These are phyloP conservation scores for Pseudonitzschia pungens DNA, from an alignment of 108 stramenopile species.

Conservation along the genomic window DNA sequence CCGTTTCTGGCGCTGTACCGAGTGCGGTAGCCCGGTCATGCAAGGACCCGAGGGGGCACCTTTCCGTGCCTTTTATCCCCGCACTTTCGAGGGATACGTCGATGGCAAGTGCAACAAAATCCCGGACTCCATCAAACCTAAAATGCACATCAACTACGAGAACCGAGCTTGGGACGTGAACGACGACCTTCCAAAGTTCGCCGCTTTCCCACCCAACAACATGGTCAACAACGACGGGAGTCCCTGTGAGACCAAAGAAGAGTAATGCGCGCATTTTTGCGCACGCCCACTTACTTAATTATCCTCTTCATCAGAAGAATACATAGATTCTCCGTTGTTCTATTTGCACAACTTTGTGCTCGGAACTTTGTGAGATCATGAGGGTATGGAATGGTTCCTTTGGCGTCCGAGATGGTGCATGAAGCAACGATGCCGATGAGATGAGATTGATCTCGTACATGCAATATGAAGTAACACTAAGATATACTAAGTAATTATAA, in stretches of 20 bases:
- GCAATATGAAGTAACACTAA: too few relatives aligned
- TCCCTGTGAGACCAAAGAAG: not conserved
- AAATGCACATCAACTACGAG: conserved; percentile 14
- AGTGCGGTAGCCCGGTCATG: not conserved
- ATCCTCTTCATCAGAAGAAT: too few relatives aligned
- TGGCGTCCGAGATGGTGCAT: too few relatives aligned
- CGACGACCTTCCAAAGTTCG: conserved; percentile 14
- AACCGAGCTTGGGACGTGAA: conserved; percentile 5
- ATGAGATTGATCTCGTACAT: too few relatives aligned
- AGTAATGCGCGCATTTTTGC: too few relatives aligned
- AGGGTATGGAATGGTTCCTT: too few relatives aligned
- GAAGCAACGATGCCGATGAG: too few relatives aligned
- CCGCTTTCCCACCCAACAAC: not conserved
- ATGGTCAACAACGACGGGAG: conserved; percentile 11
- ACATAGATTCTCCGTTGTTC: too few relatives aligned
- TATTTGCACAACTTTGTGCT: too few relatives aligned
- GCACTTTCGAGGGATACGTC: conserved; percentile 3
- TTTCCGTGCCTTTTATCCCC: conserved; percentile 4
- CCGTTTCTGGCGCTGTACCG: not conserved
- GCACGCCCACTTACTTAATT: too few relatives aligned
- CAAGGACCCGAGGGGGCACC: conserved; percentile 6
- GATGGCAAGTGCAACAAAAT: conserved; percentile 6
- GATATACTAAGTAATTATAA: too few relatives aligned
- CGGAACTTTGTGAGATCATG: too few relatives aligned
- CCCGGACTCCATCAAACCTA: not conserved